Evolutionary conservation across 805 yeast species (phyloP).

Genomic region (Candida rishiriensis): DNA sequence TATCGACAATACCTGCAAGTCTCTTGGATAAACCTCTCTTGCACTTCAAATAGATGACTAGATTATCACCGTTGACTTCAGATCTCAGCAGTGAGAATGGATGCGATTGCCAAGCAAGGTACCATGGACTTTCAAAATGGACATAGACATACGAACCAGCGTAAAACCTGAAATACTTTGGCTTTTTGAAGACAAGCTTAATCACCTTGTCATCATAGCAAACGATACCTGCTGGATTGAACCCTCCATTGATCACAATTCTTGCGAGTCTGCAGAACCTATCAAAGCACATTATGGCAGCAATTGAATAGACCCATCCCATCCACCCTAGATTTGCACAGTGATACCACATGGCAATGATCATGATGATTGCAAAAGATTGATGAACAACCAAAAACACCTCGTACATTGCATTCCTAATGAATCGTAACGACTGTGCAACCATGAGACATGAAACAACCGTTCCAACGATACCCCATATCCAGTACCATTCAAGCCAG

Average conservation of each 20-base stretch:
- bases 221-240: slow-evolving; percentile 14
- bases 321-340: slow-evolving; percentile 38
- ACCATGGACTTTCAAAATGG: slow-evolving; percentile 44
- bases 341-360: slow-evolving; percentile 38
- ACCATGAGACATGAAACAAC: slow-evolving; percentile 12
- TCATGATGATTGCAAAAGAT: slow-evolving; percentile 33
- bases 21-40: slow-evolving; percentile 48
- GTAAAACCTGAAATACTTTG: slow-evolving; percentile 18
- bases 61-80: slow-evolving; percentile 24
- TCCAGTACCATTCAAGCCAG: slow-evolving; percentile 44
- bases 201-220: slow-evolving; percentile 10
- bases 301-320: slow-evolving; percentile 37
- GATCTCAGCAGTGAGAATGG: slow-evolving; percentile 57
- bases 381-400: slow-evolving; percentile 38
- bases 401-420: slow-evolving; percentile 38
- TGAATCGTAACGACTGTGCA: slow-evolving; percentile 14
- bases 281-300: slow-evolving; percentile 38
- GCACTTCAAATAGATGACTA: slow-evolving; percentile 41
- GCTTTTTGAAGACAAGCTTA: slow-evolving; percentile 17
- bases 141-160: slow-evolving; percentile 56
- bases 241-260: slow-evolving; percentile 24
- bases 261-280: slow-evolving; percentile 33
- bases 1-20: slow-evolving; percentile 9
- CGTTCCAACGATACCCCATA: slow-evolving; percentile 31
- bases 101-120: slow-evolving; percentile 60